phyloP scores from a whole-genome alignment of 73 alveolate species.

The Paramecium caudatum region DNA sequence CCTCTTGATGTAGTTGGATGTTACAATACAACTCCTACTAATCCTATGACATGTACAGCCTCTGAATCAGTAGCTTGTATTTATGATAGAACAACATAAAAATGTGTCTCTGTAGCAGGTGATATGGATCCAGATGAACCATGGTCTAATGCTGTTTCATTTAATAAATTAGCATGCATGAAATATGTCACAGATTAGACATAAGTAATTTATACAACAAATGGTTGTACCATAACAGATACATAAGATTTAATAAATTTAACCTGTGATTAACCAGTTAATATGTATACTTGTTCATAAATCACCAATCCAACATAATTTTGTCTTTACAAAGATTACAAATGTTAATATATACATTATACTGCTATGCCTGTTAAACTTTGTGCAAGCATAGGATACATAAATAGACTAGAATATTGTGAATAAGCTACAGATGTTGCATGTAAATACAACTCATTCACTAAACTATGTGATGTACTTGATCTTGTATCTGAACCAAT shows the following conservation, averaged over 20 bases:
- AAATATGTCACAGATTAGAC: neutral
- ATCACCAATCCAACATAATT: neutral
- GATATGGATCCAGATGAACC: conserved; percentile 1
- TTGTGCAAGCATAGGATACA: neutral
- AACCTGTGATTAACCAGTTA: conserved; percentile 40
- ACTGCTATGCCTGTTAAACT: neutral
- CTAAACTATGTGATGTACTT: neutral
- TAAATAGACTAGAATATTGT: conserved; percentile 54
- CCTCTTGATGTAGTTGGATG: neutral
- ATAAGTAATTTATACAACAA: conserved; percentile 1
- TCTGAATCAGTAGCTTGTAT: conserved; percentile 12
- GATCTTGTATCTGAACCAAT: conserved; percentile 15
- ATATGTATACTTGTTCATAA: neutral
- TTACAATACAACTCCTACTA: conserved; percentile 22
- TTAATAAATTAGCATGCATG: conserved; percentile 26
- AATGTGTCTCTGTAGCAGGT: neutral
- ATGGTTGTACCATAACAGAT: neutral
- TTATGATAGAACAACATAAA: neutral
- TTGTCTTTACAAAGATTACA: neutral
- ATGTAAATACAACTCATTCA: conserved; percentile 12
- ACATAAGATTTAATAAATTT: neutral
- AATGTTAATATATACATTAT: neutral
- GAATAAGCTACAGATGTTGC: conserved; percentile 55
- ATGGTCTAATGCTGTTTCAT: conserved; percentile 15
- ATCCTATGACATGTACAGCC: conserved; percentile 34